Conservation (phyloP, 2,329 filamentous ascomycete species). For the Penicillium sp. region DNA sequence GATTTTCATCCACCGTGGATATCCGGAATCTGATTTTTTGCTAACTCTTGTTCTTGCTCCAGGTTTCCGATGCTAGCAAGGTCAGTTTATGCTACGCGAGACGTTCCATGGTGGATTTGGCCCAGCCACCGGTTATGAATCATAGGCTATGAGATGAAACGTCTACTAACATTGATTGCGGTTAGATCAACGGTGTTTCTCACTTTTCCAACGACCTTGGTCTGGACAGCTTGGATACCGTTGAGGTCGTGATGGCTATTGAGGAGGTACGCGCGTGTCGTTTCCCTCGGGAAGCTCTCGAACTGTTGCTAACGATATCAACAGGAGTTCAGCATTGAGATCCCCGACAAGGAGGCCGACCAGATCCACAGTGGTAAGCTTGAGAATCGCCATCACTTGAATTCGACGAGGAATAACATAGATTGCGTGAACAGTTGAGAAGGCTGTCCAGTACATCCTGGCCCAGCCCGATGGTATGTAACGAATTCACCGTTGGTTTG, state of each 20-base stretch:
- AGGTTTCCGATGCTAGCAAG: slow-evolving; percentile 40
- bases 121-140: slow-evolving; percentile 1
- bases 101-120: slow-evolving; percentile 4
- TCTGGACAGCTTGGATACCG: slow-evolving; percentile 93
- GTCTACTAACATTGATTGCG: slow-evolving; percentile 21
- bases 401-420: slow-evolving; percentile 6
- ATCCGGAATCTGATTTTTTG: background rate
- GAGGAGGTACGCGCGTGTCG: slow-evolving; percentile 64
- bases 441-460: slow-evolving; percentile 91
- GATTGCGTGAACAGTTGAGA: slow-evolving; percentile 60
- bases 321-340: slow-evolving; percentile 85
- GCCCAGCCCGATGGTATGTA: slow-evolving; percentile 84
- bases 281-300: slow-evolving; percentile 9
- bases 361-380: slow-evolving; percentile 83
- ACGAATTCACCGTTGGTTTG: slow-evolving; percentile 6
- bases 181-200: slow-evolving; percentile 70
- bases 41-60: slow-evolving; percentile 7
- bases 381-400: background rate
- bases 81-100: slow-evolving; percentile 24
- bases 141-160: slow-evolving; percentile 4
- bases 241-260: slow-evolving; percentile 99
- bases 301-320: slow-evolving; percentile 11
- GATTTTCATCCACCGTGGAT: slow-evolving; percentile 2
- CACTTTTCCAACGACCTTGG: slow-evolving; percentile 98
- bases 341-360: slow-evolving; percentile 95